Evolutionary conservation across 495 filamentous ascomycete genomes (phyloP), one percentile per base, ranked within the genome.

Genomic region (Aspergillus cavernicola): DNA sequence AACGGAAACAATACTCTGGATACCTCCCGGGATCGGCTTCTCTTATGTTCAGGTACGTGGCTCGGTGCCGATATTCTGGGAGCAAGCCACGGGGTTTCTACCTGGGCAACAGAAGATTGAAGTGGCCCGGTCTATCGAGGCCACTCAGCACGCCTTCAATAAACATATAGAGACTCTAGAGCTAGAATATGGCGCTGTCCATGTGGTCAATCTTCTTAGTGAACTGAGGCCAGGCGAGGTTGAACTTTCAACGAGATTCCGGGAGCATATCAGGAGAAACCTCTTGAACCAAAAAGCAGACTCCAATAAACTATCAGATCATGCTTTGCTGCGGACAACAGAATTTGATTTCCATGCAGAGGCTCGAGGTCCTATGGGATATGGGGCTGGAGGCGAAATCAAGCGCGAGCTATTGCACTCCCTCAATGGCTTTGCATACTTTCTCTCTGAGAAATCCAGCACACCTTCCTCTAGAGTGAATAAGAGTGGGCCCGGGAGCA

Each of bases 271-370:
- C 45, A 72, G 68, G 36, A 78, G 81, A 57, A 95, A 85, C 58
- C 77, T 83, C 2, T 66, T 93, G 3, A 84, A 81, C 54, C 70
- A 77, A 41, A 69, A 66, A 29, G 64, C 66, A 35, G 69, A 64
- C n/a, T 53, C 59, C 52, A 52, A 59, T 38, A 58, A 63, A 26
- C 71, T 73, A n/a, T 66, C 73, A n/a, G 86, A 85, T 29, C 82
- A 84, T 61, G 79, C 86, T 44, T 74, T 97, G 26, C 68, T 96
- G 23, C 79, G 80, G 53, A 76, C 84, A 42, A 95, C 92, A 9
- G 86, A 92, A 58, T 97, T 89, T 60, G 92, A 98, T 70, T 97
- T 97, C 52, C 89, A 96, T 63, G 92, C 91, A 3, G 90, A 97
- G 67, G 93, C 93, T 0, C 87, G 88, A 60, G 90, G 89, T 7